These are phyloP conservation scores for Fusarium sp. DNA, from an alignment of 2,329 filamentous ascomycete species.

Conservation along the genomic window DNA sequence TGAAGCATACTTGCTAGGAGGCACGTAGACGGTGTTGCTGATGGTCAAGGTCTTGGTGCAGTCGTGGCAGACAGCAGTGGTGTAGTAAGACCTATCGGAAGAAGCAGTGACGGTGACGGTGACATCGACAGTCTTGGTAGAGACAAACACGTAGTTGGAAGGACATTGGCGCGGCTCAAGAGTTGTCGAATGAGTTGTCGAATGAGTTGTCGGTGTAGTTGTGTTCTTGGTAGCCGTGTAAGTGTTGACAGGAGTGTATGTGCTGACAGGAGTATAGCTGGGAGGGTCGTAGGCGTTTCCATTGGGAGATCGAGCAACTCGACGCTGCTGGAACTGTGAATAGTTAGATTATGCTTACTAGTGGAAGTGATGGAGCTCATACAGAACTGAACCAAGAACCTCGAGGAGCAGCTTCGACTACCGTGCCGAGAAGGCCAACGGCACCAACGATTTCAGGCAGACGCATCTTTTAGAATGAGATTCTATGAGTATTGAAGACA, in stretches of 20 bases:
- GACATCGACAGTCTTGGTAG: slow-evolving; percentile 47
- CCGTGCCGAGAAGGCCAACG: slow-evolving; percentile 39
- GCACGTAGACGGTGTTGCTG: slow-evolving; percentile 16
- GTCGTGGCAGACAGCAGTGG: slow-evolving; percentile 22
- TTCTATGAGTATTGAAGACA: not conserved
- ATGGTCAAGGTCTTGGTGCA: slow-evolving; percentile 14
- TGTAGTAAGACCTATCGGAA: slow-evolving; percentile 32
- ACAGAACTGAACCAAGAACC: slow-evolving; percentile 29
- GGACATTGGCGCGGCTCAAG: slow-evolving; percentile 34
- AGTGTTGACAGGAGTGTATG: not conserved
- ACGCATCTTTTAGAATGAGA: slow-evolving; percentile 33
- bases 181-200: slow-evolving; percentile 16
- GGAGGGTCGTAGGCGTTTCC: slow-evolving; percentile 8
- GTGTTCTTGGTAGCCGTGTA: slow-evolving; percentile 21
- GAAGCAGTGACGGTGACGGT: slow-evolving; percentile 48
- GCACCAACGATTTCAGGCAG: slow-evolving; percentile 37
- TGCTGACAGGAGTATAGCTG: slow-evolving; percentile 10
- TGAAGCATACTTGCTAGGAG: slow-evolving; percentile 14
- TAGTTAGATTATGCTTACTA: slow-evolving; percentile 6
- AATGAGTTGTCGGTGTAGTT: slow-evolving; percentile 13
- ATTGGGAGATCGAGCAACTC: slow-evolving; percentile 5
- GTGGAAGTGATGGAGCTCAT: not conserved
- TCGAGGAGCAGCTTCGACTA: slow-evolving; percentile 41
- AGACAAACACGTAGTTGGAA: slow-evolving; percentile 38
- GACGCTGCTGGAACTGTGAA: slow-evolving; percentile 1